phyloP scores from a whole-genome alignment of 495 filamentous ascomycete species.

The Choiromyces venosus region DNA sequence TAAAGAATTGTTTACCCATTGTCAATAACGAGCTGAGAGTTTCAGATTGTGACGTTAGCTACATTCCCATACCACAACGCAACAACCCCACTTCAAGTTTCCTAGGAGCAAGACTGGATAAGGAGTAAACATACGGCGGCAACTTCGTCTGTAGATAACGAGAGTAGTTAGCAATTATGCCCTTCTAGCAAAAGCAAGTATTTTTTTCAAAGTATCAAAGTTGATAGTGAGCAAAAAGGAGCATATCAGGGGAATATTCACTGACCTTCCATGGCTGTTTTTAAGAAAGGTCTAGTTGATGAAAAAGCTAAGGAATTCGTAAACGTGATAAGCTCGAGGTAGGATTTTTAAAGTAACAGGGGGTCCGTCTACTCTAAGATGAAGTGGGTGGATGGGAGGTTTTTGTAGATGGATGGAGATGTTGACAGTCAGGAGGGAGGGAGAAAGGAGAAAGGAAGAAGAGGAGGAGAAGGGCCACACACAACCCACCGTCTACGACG shows the following conservation, averaged over 20 bases:
- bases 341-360: constrained; percentile 35
- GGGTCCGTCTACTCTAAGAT: constrained; percentile 38
- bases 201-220: constrained; percentile 8
- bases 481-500: constrained; percentile 27
- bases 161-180: constrained; percentile 51
- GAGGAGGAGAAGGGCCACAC: constrained; percentile 45
- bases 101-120: constrained; percentile 1
- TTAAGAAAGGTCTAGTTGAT: constrained; percentile 45
- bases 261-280: constrained; percentile 75
- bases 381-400: constrained; percentile 43
- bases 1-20: constrained; percentile 78
- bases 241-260: constrained; percentile 42
- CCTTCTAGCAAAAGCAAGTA: constrained; percentile 25
- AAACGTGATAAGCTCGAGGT: constrained; percentile 42
- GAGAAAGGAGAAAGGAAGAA: constrained; percentile 48
- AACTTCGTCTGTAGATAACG: constrained; percentile 80
- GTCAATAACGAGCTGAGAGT: constrained; percentile 85
- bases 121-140: constrained; percentile 56
- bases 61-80: constrained; percentile 13
- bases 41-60: constrained; percentile 36
- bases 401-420: constrained; percentile 39
- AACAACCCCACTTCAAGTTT: constrained; percentile 20
- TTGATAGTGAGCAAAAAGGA: constrained; percentile 41
- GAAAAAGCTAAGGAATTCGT: constrained; percentile 44
- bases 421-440: constrained; percentile 42